A percentile compares a stretch with the other conserved stretches of the same genome.
These are phyloP conservation scores for Byssoonygena ceratinophila DNA, from an alignment of 2,329 filamentous ascomycete species.

Conservation along the genomic window DNA sequence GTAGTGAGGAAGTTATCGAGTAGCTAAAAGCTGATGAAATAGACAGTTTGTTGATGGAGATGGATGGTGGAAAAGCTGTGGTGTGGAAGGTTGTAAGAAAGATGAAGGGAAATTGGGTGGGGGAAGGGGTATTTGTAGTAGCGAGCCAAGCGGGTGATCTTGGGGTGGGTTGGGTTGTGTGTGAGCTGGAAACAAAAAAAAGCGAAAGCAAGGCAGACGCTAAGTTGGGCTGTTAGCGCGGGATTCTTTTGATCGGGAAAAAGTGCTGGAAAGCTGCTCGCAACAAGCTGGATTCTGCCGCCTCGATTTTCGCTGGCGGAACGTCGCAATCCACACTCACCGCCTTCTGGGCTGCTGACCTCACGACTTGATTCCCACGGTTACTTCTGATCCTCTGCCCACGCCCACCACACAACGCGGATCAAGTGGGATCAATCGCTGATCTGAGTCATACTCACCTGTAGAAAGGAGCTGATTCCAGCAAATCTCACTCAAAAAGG, in stretches of 20 bases:
- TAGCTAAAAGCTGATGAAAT: conserved; percentile 24
- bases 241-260: conserved; percentile 19
- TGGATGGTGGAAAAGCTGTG: conserved; percentile 15
- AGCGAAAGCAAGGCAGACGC: conserved; percentile 8
- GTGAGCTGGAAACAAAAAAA: neutral
- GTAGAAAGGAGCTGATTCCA: neutral
- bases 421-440: neutral
- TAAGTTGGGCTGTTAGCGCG: conserved; percentile 16
- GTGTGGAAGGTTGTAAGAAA: conserved; percentile 19
- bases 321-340: conserved; percentile 9
- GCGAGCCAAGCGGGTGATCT: conserved; percentile 16
- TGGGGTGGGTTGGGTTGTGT: conserved; percentile 2
- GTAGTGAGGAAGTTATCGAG: conserved; percentile 26
- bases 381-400: conserved; percentile 10
- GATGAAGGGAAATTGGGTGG: conserved; percentile 16
- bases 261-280: conserved; percentile 27
- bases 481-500: neutral
- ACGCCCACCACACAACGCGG: conserved; percentile 8
- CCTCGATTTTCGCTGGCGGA: conserved; percentile 21
- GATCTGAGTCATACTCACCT: neutral
- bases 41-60: conserved; percentile 18
- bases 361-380: neutral
- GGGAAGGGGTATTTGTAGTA: conserved; percentile 21
- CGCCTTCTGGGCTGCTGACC: neutral
- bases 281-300: conserved; percentile 26